Evolutionary conservation across 2,329 filamentous ascomycete species (phyloP).

Genomic region (Pseudocercospora eumusae): DNA sequence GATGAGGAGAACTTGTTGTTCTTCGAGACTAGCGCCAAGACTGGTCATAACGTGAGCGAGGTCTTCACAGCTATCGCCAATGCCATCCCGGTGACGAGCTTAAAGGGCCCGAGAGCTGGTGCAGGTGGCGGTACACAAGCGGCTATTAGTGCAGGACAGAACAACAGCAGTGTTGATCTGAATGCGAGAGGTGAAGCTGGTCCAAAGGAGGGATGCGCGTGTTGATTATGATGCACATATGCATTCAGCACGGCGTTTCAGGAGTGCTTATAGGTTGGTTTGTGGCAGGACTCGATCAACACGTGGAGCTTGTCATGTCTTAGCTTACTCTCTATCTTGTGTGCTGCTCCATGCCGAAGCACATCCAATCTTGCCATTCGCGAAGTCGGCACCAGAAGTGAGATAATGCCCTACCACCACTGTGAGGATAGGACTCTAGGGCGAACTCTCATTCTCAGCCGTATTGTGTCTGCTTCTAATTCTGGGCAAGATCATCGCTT

Average conservation of each 20-base stretch:
- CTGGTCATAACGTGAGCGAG: slow-evolving; percentile 87
- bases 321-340: background rate
- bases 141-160: slow-evolving; percentile 54
- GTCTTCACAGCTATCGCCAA: slow-evolving; percentile 99
- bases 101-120: slow-evolving; percentile 82
- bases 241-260: slow-evolving; percentile 13
- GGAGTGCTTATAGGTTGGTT: background rate
- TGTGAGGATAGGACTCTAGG: background rate
- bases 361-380: background rate
- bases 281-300: background rate
- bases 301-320: background rate
- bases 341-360: background rate
- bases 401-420: background rate
- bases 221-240: slow-evolving; percentile 53
- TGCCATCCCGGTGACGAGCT: slow-evolving; percentile 91
- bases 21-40: slow-evolving; percentile 98
- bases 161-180: slow-evolving; percentile 78
- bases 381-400: background rate
- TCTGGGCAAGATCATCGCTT: background rate
- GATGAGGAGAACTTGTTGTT: slow-evolving; percentile 93
- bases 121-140: slow-evolving; percentile 60
- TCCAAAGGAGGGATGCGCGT: slow-evolving; percentile 91
- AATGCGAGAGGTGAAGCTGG: slow-evolving; percentile 67
- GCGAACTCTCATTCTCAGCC: background rate
- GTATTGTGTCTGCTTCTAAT: background rate